Conservation (phyloP, 495 filamentous ascomycete genomes). For the Lophium mytilinum region DNA sequence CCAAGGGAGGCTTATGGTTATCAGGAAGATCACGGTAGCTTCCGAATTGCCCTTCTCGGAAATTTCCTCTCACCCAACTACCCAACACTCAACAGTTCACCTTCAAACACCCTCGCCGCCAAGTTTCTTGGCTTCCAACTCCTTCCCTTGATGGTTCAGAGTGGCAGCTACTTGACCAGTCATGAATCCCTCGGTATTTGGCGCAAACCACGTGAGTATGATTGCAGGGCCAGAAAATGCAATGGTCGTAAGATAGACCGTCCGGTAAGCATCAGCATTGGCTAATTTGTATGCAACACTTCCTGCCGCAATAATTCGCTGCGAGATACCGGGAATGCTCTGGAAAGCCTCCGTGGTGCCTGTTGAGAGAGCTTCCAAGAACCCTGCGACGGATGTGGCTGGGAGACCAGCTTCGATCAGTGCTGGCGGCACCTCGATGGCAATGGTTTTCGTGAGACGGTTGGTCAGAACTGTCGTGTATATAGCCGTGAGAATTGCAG, state of each 20-base stretch:
- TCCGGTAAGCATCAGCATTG: constrained; percentile 17
- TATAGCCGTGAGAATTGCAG: constrained; percentile 5
- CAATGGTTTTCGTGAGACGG: constrained; percentile 5
- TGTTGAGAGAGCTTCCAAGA: constrained; percentile 12
- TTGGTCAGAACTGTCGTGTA: constrained; percentile 10
- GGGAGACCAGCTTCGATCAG: constrained; percentile 16
- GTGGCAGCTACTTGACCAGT: constrained; percentile 8
- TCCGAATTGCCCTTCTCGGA: too few relatives aligned
- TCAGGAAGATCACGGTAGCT: too few relatives aligned
- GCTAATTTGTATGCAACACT: constrained; percentile 14
- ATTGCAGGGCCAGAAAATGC: constrained; percentile 19
- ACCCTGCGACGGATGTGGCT: constrained; percentile 5
- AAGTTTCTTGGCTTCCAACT: too few relatives aligned
- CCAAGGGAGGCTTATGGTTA: too few relatives aligned
- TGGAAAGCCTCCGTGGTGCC: constrained; percentile 4
- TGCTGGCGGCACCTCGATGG: constrained; percentile 11
- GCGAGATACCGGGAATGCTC: constrained; percentile 10
- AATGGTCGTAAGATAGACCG: constrained; percentile 18
- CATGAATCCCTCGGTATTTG: constrained; percentile 12
- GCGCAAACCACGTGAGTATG: constrained; percentile 14
- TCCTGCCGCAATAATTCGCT: constrained; percentile 7
- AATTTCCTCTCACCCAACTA: too few relatives aligned
- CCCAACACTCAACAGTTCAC: too few relatives aligned
- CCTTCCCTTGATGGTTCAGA: neutral
- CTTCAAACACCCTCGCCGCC: too few relatives aligned